phyloP scores from a whole-genome alignment of 2,329 filamentous ascomycete species.

The Phoma sp. region DNA sequence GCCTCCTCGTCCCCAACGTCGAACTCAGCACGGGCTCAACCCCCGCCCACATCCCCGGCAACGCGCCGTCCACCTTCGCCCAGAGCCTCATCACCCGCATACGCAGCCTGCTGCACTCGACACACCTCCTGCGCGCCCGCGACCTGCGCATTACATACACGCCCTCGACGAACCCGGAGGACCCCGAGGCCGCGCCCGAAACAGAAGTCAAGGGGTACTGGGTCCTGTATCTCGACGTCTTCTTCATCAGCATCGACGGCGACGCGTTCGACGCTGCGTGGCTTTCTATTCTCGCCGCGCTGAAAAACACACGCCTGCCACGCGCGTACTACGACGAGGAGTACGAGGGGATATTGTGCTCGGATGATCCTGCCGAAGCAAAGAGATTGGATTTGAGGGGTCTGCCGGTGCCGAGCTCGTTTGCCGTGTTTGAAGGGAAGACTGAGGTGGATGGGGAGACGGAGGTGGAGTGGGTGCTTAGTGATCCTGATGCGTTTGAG shows the following conservation, averaged over 20 bases:
- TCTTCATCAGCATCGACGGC: constrained; percentile 91
- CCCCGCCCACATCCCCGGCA: constrained; percentile 83
- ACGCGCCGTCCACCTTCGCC: constrained; percentile 78
- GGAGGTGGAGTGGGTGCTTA: constrained; percentile 71
- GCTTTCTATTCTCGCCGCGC: constrained; percentile 81
- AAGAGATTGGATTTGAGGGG: constrained; percentile 66
- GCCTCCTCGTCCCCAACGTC: constrained; percentile 90
- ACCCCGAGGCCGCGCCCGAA: constrained; percentile 57
- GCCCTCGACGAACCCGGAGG: constrained; percentile 52
- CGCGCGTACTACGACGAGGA: constrained; percentile 84
- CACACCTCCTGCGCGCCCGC: constrained; percentile 69
- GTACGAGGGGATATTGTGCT: constrained; percentile 79
- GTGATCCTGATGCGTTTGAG: constrained; percentile 90
- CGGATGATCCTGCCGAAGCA: constrained; percentile 63
- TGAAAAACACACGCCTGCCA: constrained; percentile 80
- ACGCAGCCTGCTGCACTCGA: constrained; percentile 76
- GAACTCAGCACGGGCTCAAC: constrained; percentile 91
- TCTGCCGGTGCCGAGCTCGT: constrained; percentile 78
- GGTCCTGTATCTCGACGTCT: constrained; percentile 93
- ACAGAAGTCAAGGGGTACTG: constrained; percentile 82
- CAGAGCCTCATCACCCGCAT: constrained; percentile 86
- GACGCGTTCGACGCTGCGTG: constrained; percentile 92
- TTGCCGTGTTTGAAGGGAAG: constrained; percentile 70
- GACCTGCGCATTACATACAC: constrained; percentile 78
- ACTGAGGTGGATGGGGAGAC: constrained; percentile 54